These are phyloP conservation scores for Metschnikowia kofuensis DNA, from an alignment of 805 yeast genomes.

Conservation along the genomic window DNA sequence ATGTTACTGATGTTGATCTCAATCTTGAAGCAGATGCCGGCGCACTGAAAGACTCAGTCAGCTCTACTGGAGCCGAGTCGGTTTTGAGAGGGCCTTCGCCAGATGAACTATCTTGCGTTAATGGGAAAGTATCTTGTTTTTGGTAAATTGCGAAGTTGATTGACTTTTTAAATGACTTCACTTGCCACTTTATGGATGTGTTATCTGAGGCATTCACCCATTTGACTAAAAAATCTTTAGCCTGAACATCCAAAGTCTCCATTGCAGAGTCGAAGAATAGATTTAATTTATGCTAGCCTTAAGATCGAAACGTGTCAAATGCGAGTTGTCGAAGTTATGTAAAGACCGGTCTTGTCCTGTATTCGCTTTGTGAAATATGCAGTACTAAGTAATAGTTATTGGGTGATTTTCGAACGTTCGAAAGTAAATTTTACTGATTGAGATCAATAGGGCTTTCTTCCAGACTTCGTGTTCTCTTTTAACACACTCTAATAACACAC, in stretches of 20 bases:
- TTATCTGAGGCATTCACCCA: slow-evolving; percentile 82
- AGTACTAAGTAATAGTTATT: too few species aligned
- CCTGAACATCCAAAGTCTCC: slow-evolving; percentile 91
- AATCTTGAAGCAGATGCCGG: slow-evolving; percentile 5
- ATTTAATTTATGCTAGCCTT: too few species aligned
- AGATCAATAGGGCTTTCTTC: too few species aligned
- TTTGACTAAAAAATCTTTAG: slow-evolving; percentile 83
- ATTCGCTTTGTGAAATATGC: too few species aligned
- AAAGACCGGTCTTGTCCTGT: too few species aligned
- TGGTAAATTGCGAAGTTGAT: slow-evolving; percentile 40
- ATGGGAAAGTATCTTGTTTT: slow-evolving; percentile 22
- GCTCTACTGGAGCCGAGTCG: not conserved
- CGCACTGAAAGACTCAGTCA: not conserved
- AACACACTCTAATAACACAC: too few species aligned
- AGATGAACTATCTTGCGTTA: not conserved
- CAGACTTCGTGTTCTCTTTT: too few species aligned
- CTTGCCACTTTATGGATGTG: slow-evolving; percentile 69
- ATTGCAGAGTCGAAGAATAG: slow-evolving; percentile 29
- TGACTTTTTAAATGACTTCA: slow-evolving; percentile 62
- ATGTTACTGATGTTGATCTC: slow-evolving; percentile 30
- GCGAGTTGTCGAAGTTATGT: too few species aligned
- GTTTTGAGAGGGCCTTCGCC: not conserved
- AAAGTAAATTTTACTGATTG: too few species aligned
- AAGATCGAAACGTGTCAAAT: too few species aligned
- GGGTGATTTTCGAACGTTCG: too few species aligned